These are phyloP conservation scores for Penicillium dipodomyicola DNA, from an alignment of 495 filamentous ascomycete species.

Conservation along the genomic window DNA sequence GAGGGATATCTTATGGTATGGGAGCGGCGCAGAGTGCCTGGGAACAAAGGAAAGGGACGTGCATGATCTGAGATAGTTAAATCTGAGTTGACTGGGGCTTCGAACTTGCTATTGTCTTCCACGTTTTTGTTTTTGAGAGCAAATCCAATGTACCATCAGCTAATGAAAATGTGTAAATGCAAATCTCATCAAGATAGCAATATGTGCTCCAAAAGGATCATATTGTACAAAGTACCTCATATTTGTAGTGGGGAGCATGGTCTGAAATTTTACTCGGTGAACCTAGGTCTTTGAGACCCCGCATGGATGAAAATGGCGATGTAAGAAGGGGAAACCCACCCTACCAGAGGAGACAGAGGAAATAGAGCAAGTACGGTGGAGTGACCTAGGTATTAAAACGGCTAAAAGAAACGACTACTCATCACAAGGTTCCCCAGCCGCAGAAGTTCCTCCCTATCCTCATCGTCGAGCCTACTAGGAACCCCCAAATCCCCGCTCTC, in stretches of 20 bases:
- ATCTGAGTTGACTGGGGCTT: neutral
- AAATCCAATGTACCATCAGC: conserved; percentile 16
- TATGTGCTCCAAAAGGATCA: no score
- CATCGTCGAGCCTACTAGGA: conserved; percentile 43
- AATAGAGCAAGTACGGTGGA: no score
- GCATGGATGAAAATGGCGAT: no score
- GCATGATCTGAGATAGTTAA: conserved; percentile 13
- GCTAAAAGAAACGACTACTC: neutral
- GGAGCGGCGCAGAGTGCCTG: conserved; percentile 72
- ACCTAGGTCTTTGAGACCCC: no score
- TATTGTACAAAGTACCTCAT: no score
- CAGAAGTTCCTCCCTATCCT: conserved; percentile 46
- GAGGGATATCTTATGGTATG: conserved; percentile 96
- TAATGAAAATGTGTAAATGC: no score
- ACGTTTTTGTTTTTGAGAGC: neutral
- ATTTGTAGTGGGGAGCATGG: no score
- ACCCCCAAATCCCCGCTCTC: conserved; percentile 45
- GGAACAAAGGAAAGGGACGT: conserved; percentile 43
- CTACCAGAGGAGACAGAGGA: no score
- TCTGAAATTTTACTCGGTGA: no score
- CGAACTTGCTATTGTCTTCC: neutral
- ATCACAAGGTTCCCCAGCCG: conserved; percentile 46
- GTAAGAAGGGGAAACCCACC: no score
- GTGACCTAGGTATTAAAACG: neutral
- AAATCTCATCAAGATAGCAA: no score